phyloP scores from a whole-genome alignment of 768 basidiomycete species.

The Rhodosporidiobolus sp. region DNA sequence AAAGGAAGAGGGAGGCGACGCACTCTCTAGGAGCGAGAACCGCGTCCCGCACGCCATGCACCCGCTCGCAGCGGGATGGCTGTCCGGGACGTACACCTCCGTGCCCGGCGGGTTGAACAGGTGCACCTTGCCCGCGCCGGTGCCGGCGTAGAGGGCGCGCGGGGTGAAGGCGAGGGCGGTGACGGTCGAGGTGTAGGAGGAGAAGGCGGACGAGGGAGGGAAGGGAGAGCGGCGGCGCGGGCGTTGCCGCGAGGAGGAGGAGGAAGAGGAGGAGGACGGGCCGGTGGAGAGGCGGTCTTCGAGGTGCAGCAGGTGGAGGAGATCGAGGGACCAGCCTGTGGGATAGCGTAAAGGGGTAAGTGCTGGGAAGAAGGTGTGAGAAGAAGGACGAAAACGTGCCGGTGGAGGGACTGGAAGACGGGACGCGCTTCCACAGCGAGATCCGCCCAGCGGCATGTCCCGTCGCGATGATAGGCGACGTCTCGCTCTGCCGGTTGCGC shows the following conservation, averaged over 20 bases:
- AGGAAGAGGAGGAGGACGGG: not conserved
- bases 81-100: constrained; percentile 6
- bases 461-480: not conserved
- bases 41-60: constrained; percentile 7
- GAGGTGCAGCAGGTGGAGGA: not conserved
- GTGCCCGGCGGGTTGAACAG: not conserved
- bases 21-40: constrained; percentile 16
- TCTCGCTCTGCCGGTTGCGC: not conserved
- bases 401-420: not conserved
- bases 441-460: not conserved
- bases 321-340: constrained; percentile 5
- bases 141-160: constrained; percentile 8
- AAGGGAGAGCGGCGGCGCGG: not conserved
- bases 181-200: not conserved
- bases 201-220: not conserved
- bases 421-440: not conserved
- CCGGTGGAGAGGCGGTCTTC: constrained; percentile 1
- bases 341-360: not conserved
- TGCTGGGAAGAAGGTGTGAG: too few relatives aligned
- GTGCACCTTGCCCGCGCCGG: not conserved
- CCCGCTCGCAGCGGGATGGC: not conserved
- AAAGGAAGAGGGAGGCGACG: not conserved
- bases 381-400: not conserved
- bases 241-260: too few relatives aligned
- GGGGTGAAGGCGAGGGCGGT: not conserved